Base-by-base conservation (phyloP, 2,329 filamentous ascomycete genomes). In the Akanthomyces lecanii region DNA sequence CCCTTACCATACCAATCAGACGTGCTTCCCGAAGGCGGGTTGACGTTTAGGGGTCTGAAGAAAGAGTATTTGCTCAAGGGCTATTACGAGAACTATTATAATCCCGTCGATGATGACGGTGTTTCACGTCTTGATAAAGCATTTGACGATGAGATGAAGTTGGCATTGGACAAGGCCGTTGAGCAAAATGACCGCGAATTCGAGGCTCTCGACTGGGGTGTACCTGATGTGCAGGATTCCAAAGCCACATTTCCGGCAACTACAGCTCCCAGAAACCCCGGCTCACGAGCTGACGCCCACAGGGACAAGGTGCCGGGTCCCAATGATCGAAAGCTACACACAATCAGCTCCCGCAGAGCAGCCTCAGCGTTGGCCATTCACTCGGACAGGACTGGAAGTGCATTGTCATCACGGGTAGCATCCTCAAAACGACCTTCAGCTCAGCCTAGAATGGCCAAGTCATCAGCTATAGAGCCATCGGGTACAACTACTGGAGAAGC, bases 1-100 rank as follows among this genome's bases (percentile, higher is more conserved):
- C 82, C 86, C n/a, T 77, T 86, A 12, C 84, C 85, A 0, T 90
- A 91, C 70, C 81, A 89, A 68, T 89, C 88, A 23, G 88, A 91
- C 61, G 82, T 89, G 63, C 85, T 89, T 65, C 86, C 87, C 5
- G 76, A 81, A 52, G 80, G 78, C 1, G 79, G 78, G 52, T 74
- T 88, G 44, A 86, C 81, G 1, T 83, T 87, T 56, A 79, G 85
- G 10, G 80, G 79, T 0, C 74, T 89, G 23, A 85, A 85, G 71
- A 79, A 78, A 1, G 80, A 83, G 67, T 88, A 88, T 67, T 70
- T 84, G 3, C 76, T 85, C 67, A 87, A 81, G 72, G 89, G 79
- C 62, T 90, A 81, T 76, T 87, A 85, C 68, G 77, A 81, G 57
- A 79, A 82, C 64, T 88, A 85, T 70, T 81, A 80, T 74, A 85